Evolutionary conservation across 805 yeast species (phyloP), one percentile per base, ranked within the genome.

Genomic region (Nakazawaea wyomingensis): DNA sequence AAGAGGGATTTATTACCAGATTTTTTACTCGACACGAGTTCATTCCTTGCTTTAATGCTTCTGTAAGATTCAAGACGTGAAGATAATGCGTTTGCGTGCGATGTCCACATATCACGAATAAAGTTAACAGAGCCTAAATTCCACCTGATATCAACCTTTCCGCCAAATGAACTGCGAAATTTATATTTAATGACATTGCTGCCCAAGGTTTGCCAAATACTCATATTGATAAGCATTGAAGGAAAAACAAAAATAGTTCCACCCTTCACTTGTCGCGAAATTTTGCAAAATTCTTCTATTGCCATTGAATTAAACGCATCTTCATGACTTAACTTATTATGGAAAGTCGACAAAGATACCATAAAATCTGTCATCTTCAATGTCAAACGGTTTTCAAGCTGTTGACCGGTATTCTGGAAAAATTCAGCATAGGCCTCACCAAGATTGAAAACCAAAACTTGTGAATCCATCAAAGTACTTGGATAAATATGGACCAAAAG

Each of bases 101-200:
- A 76, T 11, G 88, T 75, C 82, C 90, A 85, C 96, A 93, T 89
- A 54, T 88, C 96, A 28, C 95, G 71, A 27, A 93, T 87, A 50
- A 88, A 88, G 54, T 85, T 86, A 16, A 93, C 81, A 0, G 96
- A 82, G 0, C 98, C 97, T 22, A 93, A 65, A 57, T 93, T 93
- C 99, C 99, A 93, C 38, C 87, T 75, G 1, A 93, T 80, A 47
- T 88, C 95, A 31, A 93, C 93, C 13, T 87, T 79, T 21, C 96
- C 97, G 7, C 87, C 95, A 65, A 93, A 88, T 2, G 80, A 68
- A 39, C 93, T 80, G 36, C 71, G 71, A 59, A 76, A 93, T 1
- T 72, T 66, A 54, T 82, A 88, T 52, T 84, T 82, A 34, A 93
- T 74, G 4, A 69, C 48, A 34, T 75, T 72, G 14, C 75, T 69